Conservation (phyloP, 2,329 filamentous ascomycete genomes). For the Nectriaceae sp. region DNA sequence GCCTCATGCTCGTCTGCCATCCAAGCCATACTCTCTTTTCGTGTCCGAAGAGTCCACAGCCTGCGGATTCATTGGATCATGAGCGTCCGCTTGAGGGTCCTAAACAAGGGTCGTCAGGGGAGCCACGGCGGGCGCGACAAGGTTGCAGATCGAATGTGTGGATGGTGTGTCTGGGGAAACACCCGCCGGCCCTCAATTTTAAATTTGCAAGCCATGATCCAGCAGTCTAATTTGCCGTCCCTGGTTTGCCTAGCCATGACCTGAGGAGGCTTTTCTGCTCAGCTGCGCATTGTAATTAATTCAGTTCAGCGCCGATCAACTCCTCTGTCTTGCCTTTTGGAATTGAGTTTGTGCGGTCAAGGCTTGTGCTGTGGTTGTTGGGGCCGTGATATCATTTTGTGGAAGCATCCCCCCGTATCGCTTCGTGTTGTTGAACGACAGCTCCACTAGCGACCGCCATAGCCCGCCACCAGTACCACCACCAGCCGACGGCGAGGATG, state of each 20-base stretch:
- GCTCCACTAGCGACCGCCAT: not conserved
- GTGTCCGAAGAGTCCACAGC: not conserved
- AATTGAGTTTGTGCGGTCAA: no score
- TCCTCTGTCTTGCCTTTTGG: conserved; percentile 2
- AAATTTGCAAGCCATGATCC: conserved; percentile 34
- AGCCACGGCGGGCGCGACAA: not conserved
- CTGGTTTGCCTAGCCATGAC: conserved; percentile 13
- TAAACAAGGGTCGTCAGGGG: not conserved
- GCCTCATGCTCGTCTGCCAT: no score
- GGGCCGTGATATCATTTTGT: no score
- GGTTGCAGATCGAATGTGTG: not conserved
- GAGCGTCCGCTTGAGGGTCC: not conserved
- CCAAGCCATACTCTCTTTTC: no score
- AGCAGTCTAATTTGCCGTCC: conserved; percentile 29
- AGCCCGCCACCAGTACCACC: not conserved
- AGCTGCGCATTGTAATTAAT: no score
- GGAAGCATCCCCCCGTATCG: not conserved
- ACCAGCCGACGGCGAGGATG: not conserved
- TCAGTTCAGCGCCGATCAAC: conserved; percentile 24
- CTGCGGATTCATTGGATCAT: not conserved
- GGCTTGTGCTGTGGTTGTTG: no score
- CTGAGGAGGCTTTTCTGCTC: conserved; percentile 17
- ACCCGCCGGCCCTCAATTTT: conserved; percentile 30
- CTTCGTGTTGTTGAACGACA: not conserved
- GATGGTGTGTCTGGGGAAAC: conserved; percentile 29